A percentile compares a stretch with the other conserved stretches of the same genome.
These are phyloP conservation scores for Sparassis latifolia DNA, from an alignment of 1,284 basidiomycete genomes.

Conservation along the genomic window DNA sequence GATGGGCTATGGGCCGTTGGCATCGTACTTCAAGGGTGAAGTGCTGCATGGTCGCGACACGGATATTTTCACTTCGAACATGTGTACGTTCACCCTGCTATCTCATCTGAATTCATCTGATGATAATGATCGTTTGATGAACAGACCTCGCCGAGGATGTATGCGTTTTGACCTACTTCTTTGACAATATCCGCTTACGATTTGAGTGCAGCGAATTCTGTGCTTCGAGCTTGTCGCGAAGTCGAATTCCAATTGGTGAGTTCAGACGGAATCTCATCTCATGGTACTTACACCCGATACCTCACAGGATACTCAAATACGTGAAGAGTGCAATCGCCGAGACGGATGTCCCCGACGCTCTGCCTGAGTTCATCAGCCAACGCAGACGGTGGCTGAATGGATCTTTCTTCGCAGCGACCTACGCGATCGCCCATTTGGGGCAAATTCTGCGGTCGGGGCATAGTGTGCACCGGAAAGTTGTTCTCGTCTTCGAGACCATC, in stretches of 20 bases:
- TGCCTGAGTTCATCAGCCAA: conserved; percentile 95
- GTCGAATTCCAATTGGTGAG: conserved; percentile 75
- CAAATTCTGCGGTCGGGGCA: conserved; percentile 87
- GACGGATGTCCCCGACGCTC: conserved; percentile 92
- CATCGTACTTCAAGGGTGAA: conserved; percentile 97
- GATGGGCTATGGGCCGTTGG: conserved; percentile 81
- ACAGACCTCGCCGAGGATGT: conserved; percentile 83
- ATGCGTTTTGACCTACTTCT: conserved; percentile 14
- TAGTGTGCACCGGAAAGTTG: conserved; percentile 67
- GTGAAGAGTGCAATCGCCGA: conserved; percentile 95
- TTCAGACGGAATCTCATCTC: neutral
- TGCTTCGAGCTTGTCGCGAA: conserved; percentile 98
- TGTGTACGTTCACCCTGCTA: conserved; percentile 51
- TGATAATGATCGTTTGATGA: neutral
- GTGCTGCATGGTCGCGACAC: conserved; percentile 86
- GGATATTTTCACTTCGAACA: conserved; percentile 92
- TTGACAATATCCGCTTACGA: neutral
- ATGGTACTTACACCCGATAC: neutral
- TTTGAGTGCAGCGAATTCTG: conserved; percentile 69
- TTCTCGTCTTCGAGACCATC: conserved; percentile 75
- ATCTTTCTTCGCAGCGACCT: conserved; percentile 92
- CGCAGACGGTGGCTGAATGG: conserved; percentile 90
- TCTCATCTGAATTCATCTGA: neutral
- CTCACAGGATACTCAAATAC: conserved; percentile 82
- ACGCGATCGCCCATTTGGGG: conserved; percentile 75